phyloP scores from a whole-genome alignment of 345 rosid genomes.

The Pistacia atlantica region DNA sequence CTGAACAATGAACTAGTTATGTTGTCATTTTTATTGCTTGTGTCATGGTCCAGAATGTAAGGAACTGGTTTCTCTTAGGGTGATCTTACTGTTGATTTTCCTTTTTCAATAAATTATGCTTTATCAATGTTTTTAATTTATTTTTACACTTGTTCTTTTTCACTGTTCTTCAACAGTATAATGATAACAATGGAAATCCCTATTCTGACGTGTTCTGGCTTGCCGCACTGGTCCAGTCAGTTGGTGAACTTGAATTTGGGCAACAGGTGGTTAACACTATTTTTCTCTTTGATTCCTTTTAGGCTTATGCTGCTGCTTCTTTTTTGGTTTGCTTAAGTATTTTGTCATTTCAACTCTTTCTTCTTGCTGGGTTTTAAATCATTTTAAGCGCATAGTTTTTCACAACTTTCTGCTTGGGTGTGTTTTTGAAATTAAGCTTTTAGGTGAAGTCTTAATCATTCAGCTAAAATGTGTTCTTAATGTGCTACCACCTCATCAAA shows the following conservation, averaged over 20 bases:
- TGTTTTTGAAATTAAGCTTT: background rate
- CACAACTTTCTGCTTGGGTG: too few species aligned
- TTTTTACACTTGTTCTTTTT: constrained; percentile 14
- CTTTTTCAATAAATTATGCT: background rate
- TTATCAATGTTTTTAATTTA: background rate
- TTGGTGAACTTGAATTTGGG: constrained; percentile 92
- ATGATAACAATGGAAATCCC: constrained; percentile 90
- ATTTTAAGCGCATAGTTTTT: too few species aligned
- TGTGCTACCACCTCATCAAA: too few species aligned
- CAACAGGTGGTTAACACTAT: constrained; percentile 57
- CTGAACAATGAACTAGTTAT: background rate
- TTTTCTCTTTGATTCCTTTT: background rate
- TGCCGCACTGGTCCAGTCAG: constrained; percentile 85
- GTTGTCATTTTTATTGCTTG: background rate
- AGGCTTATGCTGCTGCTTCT: constrained; percentile 18
- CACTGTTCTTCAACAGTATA: constrained; percentile 59
- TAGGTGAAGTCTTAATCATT: background rate
- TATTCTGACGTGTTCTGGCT: constrained; percentile 98
- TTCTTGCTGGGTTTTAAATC: too few species aligned
- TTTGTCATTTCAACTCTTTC: too few species aligned
- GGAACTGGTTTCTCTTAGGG: background rate
- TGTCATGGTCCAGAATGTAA: background rate
- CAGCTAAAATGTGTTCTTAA: background rate
- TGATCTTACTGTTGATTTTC: background rate
- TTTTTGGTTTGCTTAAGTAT: background rate